Conservation (phyloP, 2,329 filamentous ascomycete genomes). For the Cordyceps militaris region DNA sequence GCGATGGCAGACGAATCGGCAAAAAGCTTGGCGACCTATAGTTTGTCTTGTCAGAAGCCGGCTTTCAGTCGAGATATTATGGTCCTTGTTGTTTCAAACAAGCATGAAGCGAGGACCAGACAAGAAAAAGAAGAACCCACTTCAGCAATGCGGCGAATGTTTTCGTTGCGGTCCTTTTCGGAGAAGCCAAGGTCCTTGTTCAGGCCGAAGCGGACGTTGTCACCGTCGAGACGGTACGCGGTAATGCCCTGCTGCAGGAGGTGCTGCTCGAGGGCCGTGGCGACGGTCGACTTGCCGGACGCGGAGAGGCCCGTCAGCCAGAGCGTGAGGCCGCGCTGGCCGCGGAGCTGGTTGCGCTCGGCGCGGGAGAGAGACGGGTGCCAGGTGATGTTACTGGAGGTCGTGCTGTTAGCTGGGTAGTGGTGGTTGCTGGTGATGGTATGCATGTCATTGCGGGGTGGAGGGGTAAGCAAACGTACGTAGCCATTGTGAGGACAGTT, state of each 20-base stretch:
- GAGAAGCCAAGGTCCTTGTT: conserved; percentile 97
- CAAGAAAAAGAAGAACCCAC: background rate
- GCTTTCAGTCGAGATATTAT: conserved; percentile 25
- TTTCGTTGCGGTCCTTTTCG: conserved; percentile 90
- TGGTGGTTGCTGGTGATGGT: background rate
- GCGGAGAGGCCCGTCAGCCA: conserved; percentile 97
- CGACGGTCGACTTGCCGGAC: conserved; percentile 94
- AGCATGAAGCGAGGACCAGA: background rate
- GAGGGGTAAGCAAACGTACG: conserved; percentile 22
- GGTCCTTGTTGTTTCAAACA: too few species aligned
- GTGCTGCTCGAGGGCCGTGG: conserved; percentile 93
- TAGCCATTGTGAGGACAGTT: conserved; percentile 25
- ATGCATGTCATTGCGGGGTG: conserved; percentile 12
- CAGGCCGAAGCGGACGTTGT: conserved; percentile 96
- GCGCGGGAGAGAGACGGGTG: conserved; percentile 71
- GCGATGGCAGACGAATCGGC: conserved; percentile 82
- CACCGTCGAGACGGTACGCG: conserved; percentile 91
- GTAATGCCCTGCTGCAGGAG: conserved; percentile 76
- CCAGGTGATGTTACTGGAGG: conserved; percentile 81
- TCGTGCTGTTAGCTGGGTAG: conserved; percentile 12
- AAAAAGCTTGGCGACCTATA: conserved; percentile 82
- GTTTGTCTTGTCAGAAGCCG: conserved; percentile 19
- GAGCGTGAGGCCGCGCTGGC: conserved; percentile 86
- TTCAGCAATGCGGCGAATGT: conserved; percentile 94
- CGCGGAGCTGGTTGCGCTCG: conserved; percentile 67